Evolutionary conservation across 805 yeast species (phyloP).

Genomic region (Zygosaccharomyces pseudorouxii): DNA sequence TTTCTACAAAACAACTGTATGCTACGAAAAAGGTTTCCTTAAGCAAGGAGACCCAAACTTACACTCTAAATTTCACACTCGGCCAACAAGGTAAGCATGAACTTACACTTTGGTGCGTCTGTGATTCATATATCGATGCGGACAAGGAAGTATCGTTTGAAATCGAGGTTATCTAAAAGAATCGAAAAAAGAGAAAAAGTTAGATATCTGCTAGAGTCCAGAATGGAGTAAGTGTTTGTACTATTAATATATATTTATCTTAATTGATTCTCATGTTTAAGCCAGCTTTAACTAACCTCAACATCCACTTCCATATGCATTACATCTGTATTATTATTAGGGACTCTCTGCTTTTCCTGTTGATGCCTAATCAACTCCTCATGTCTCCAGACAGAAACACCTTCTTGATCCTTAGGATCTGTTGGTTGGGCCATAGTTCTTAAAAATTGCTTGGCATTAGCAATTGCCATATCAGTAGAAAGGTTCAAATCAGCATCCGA

Average conservation of each 20-base stretch:
- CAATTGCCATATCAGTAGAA: constrained; percentile 96
- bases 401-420: constrained; percentile 85
- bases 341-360: constrained; percentile 39
- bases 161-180: constrained; percentile 39
- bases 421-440: constrained; percentile 93
- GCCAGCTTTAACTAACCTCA: constrained; percentile 5
- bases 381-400: constrained; percentile 87
- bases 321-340: constrained; percentile 12
- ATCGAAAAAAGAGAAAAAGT: not conserved
- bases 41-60: constrained; percentile 46
- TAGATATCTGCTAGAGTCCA: not conserved
- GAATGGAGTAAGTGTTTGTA: not conserved
- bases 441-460: constrained; percentile 87
- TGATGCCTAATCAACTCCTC: constrained; percentile 63
- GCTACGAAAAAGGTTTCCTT: constrained; percentile 66
- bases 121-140: constrained; percentile 90
- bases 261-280: constrained; percentile 7
- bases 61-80: constrained; percentile 52
- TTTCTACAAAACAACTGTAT: constrained; percentile 52
- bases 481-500: constrained; percentile 86
- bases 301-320: constrained; percentile 17
- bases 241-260: not conserved
- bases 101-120: constrained; percentile 75
- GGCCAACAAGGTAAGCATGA: constrained; percentile 58
- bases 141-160: constrained; percentile 72